Evolutionary conservation across 805 yeast genomes (phyloP).

Genomic region (Yarrowia sp.): DNA sequence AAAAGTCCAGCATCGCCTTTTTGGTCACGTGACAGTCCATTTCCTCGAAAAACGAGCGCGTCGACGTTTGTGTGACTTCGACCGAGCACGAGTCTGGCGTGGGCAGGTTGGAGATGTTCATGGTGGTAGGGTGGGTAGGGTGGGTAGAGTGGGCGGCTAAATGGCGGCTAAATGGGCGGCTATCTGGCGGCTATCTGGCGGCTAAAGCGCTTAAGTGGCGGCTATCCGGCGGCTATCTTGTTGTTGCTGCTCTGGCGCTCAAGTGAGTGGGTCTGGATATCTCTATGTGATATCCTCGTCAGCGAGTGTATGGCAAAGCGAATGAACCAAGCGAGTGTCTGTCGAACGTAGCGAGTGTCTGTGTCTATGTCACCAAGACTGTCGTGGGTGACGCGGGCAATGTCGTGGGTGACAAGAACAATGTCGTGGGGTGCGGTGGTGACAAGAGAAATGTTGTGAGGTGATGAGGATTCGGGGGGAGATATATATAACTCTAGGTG

Average conservation of each 20-base stretch:
- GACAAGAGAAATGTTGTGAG: not conserved
- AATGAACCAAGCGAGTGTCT: too few species aligned
- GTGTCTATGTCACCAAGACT: not conserved
- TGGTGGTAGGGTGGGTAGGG: not conserved
- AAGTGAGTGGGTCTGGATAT: too few species aligned
- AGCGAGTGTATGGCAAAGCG: too few species aligned
- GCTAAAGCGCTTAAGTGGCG: too few species aligned
- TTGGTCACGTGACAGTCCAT: conserved; percentile 35
- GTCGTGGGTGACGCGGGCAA: not conserved
- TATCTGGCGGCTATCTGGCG: too few species aligned
- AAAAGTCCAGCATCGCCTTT: conserved; percentile 27
- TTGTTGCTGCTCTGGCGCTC: too few species aligned
- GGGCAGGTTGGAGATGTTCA: conserved; percentile 21
- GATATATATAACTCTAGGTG: conserved; percentile 21
- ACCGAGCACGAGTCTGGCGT: conserved; percentile 25
- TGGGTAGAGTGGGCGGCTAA: not conserved
- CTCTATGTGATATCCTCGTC: too few species aligned
- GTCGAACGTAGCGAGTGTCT: too few species aligned
- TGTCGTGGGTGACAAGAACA: not conserved
- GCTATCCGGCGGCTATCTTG: too few species aligned
- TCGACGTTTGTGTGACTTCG: conserved; percentile 10
- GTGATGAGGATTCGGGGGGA: not conserved
- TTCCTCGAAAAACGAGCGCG: conserved; percentile 28
- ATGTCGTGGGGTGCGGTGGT: not conserved
- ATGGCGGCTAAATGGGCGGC: too few species aligned